Evolutionary conservation across 495 filamentous ascomycete genomes (phyloP).

Genomic region (Copromyces sp.): DNA sequence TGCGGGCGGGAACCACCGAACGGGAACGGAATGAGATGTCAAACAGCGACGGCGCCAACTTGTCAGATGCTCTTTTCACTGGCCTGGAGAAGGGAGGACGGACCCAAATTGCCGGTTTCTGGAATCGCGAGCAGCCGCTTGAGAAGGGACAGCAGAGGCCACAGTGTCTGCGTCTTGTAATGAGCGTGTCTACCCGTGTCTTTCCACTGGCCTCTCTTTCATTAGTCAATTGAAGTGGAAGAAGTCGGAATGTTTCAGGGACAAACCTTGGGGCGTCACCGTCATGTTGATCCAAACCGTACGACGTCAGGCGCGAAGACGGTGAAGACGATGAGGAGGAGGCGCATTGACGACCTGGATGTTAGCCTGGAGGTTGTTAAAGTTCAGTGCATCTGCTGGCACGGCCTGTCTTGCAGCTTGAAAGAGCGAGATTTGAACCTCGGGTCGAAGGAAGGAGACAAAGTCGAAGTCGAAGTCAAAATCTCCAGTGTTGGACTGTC

Average conservation of each 20-base stretch:
- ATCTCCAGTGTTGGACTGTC: background rate
- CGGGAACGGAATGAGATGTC: background rate
- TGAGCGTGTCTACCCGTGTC: background rate
- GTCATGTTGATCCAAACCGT: background rate
- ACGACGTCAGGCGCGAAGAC: background rate
- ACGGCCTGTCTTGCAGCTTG: background rate
- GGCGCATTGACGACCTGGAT: background rate
- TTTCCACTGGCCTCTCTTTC: background rate
- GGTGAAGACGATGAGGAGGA: background rate
- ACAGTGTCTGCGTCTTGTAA: background rate
- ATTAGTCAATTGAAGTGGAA: background rate
- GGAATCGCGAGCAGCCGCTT: background rate
- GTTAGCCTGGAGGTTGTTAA: too few species aligned
- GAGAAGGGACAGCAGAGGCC: background rate
- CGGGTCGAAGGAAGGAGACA: background rate
- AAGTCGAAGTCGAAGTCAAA: background rate
- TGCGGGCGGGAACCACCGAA: background rate
- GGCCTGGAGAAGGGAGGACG: background rate
- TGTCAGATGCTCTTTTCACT: background rate
- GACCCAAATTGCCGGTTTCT: background rate
- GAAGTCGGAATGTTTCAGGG: background rate
- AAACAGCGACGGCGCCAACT: background rate
- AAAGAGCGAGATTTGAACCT: background rate
- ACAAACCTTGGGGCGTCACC: background rate
- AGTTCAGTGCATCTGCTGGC: background rate